Evolutionary conservation across 139 green algal species (phyloP), one percentile per base, ranked within the genome.

Genomic region (Coelastrella sp.): DNA sequence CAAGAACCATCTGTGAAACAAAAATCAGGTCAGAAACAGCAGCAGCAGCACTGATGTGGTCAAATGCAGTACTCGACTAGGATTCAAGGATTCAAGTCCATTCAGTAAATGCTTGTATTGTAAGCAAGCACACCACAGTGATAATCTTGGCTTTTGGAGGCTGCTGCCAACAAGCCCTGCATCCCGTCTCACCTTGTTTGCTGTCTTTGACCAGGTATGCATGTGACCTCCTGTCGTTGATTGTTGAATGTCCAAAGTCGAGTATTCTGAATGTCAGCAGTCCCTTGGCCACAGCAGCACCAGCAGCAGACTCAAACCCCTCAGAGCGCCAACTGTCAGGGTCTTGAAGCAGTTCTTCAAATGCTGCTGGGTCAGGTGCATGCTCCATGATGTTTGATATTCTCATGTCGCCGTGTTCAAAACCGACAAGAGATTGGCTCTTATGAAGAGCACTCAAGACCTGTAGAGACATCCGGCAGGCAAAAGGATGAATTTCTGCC

Each of bases 381-480:
- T 79, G 71, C 43, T 79, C 71, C 71, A 79, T 79, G 41, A 79
- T 79, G 71, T 79, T 79, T n/a, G 43, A 64, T n/a, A 79, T 34
- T n/a, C 71, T 41, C 71, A 79, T n/a, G 71, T 79, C 71, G 2
- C 71, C 71, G 50, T 79, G 71, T 43, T 50, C 43, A 51, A 79
- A 79, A 11, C 71, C 71, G 38, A 79, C 71, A 11, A 79, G 27
- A 8, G 25, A 11, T 4, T 79, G n/a, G 3, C 27, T 32, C 41
- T 38, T 63, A 27, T 79, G 23, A 3, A 79, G 43, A 13, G 43
- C 71, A 15, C 43, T 45, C n/a, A 79, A 21, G 0, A 64, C 71
- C 71, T 79, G 71, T 35, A 37, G 21, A 38, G 35, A 71, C 30
- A 23, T 7, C 19, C 62, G 40, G 62, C 57, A 2, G 7, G 40